These are phyloP conservation scores for Phascolomyces articulosus DNA, from an alignment of 371 early-diverging fungal species.

Conservation along the genomic window DNA sequence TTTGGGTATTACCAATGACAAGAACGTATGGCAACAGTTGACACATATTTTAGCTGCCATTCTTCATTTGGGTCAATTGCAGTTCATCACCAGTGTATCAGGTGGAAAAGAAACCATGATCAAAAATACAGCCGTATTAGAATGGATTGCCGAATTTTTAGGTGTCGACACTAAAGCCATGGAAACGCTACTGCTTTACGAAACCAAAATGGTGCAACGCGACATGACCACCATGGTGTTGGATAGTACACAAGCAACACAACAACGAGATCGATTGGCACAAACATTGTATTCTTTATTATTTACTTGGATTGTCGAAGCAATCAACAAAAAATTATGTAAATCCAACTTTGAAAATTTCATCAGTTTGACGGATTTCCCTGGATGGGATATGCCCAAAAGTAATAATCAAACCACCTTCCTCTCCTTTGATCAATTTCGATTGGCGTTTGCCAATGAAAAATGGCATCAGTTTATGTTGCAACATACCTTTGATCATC, in stretches of 20 bases:
- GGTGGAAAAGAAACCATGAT: constrained; percentile 62
- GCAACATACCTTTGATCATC: constrained; percentile 60
- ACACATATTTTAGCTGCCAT: constrained; percentile 87
- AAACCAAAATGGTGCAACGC: constrained; percentile 72
- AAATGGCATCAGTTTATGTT: constrained; percentile 67
- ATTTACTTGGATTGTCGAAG: constrained; percentile 88
- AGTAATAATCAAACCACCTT: constrained; percentile 18
- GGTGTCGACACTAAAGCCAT: constrained; percentile 79
- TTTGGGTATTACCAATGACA: constrained; percentile 76
- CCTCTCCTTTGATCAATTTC: constrained; percentile 68
- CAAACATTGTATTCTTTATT: constrained; percentile 77
- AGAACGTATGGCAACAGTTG: constrained; percentile 73
- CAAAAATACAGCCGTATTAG: constrained; percentile 66
- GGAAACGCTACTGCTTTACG: constrained; percentile 81
- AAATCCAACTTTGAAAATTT: constrained; percentile 62
- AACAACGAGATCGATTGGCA: constrained; percentile 78
- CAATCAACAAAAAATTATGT: constrained; percentile 77
- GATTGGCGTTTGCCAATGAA: constrained; percentile 82
- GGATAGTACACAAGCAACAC: constrained; percentile 67
- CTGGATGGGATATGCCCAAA: constrained; percentile 30
- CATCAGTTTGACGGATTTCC: constrained; percentile 66
- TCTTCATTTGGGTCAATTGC: constrained; percentile 85
- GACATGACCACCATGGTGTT: constrained; percentile 86
- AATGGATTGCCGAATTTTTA: constrained; percentile 77
- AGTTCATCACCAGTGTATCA: constrained; percentile 75